A percentile compares a stretch with the other conserved stretches of the same genome.
Evolutionary conservation across 495 filamentous ascomycete genomes (phyloP).

Genomic region (Hypoxylon rickii): DNA sequence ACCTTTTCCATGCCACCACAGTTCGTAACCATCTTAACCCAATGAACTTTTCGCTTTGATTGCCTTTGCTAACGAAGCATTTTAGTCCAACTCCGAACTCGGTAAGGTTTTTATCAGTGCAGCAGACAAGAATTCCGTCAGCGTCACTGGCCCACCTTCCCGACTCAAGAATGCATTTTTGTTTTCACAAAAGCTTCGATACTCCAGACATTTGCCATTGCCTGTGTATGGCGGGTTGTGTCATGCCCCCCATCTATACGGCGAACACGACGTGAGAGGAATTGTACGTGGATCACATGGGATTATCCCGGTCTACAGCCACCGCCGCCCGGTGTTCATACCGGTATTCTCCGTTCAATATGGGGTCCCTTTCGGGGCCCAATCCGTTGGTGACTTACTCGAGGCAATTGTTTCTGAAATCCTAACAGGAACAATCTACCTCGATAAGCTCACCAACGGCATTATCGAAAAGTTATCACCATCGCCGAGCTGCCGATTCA

Average conservation of each 20-base stretch:
- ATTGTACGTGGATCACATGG: constrained; percentile 25
- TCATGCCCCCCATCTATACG: constrained; percentile 51
- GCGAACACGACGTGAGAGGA: constrained; percentile 27
- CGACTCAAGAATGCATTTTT: constrained; percentile 42
- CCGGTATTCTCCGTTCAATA: constrained; percentile 20
- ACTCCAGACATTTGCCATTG: constrained; percentile 35
- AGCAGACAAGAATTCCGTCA: constrained; percentile 24
- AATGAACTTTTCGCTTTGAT: not conserved
- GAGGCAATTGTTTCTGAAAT: constrained; percentile 39
- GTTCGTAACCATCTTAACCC: constrained; percentile 16
- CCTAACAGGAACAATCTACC: constrained; percentile 39
- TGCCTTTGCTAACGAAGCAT: not conserved
- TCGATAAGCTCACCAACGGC: constrained; percentile 36
- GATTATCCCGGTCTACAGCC: constrained; percentile 7
- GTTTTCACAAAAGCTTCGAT: constrained; percentile 38
- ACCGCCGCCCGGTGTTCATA: constrained; percentile 10
- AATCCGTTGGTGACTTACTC: constrained; percentile 34
- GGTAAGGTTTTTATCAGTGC: constrained; percentile 41
- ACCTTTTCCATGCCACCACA: constrained; percentile 33
- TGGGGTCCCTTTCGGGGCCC: constrained; percentile 26
- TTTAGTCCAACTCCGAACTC: not conserved
- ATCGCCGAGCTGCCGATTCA: not conserved
- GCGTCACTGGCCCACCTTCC: constrained; percentile 51
- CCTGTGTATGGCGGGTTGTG: constrained; percentile 41
- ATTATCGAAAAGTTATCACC: constrained; percentile 7